Evolutionary conservation across 345 rosid species (phyloP).

Genomic region (Acer negundo): DNA sequence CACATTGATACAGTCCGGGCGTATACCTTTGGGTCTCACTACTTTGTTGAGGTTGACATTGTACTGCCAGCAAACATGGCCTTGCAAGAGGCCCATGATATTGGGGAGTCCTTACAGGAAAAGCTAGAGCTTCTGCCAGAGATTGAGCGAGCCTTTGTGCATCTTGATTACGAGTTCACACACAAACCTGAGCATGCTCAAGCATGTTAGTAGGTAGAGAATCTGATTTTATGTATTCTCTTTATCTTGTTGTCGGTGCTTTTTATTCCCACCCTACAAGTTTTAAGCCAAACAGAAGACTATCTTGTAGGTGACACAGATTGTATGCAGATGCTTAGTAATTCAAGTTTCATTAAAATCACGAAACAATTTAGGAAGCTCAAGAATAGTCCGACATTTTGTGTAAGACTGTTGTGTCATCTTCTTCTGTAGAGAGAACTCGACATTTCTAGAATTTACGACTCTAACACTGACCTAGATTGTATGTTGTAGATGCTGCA

Average conservation of each 20-base stretch:
- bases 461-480: no score
- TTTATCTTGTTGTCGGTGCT: neutral
- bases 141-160: conserved; percentile 95
- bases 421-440: no score
- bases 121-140: conserved; percentile 87
- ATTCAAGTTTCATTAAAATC: neutral
- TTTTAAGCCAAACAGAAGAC: neutral
- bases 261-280: conserved; percentile 15
- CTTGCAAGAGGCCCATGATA: conserved; percentile 90
- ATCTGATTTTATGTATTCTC: neutral
- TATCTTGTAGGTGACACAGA: neutral
- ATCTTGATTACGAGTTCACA: conserved; percentile 89
- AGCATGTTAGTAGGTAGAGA: conserved; percentile 33
- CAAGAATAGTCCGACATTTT: neutral
- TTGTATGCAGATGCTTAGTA: neutral
- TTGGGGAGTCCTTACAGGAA: conserved; percentile 89
- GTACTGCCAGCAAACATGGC: conserved; percentile 90
- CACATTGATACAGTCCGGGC: conserved; percentile 97
- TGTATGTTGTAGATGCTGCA: no score
- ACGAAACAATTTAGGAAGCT: neutral
- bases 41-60: conserved; percentile 96
- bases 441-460: no score
- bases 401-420: neutral
- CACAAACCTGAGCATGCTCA: conserved; percentile 97
- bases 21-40: conserved; percentile 97